Evolutionary conservation across 805 yeast species (phyloP).

Genomic region (Pichia californica): DNA sequence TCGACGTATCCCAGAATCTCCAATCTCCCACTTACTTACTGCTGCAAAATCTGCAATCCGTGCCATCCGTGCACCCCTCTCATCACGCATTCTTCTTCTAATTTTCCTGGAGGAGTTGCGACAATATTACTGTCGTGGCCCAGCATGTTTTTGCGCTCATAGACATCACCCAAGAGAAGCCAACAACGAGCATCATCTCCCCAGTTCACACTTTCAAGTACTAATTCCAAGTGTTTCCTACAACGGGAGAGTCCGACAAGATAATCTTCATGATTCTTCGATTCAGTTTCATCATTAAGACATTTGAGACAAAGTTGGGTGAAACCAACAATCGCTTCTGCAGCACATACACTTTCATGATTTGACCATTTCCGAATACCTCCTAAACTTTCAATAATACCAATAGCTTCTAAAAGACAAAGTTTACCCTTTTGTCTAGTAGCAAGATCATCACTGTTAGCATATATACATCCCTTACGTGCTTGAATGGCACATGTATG

Average conservation of each 20-base stretch:
- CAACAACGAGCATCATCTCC: not conserved
- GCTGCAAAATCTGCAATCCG: conserved; percentile 2
- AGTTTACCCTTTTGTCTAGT: not conserved
- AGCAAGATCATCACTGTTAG: not conserved
- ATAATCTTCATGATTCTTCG: not conserved
- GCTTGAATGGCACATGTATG: conserved; percentile 1
- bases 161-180: conserved; percentile 1
- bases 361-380: not conserved
- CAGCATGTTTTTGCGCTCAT: not conserved
- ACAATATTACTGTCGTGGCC: not conserved
- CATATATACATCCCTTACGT: conserved; percentile 7
- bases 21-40: not conserved
- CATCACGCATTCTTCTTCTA: not conserved
- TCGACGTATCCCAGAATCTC: not conserved
- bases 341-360: not conserved
- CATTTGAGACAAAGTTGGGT: not conserved
- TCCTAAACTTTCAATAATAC: not conserved
- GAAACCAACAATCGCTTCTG: conserved; percentile 7
- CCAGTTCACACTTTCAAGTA: not conserved
- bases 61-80: conserved; percentile 7
- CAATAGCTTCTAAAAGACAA: not conserved
- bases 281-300: not conserved
- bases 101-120: not conserved
- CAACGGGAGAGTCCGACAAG: not conserved
- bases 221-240: conserved; percentile 1